Conservation (phyloP, 441 rosid species). For the Gossypium lobatum region DNA sequence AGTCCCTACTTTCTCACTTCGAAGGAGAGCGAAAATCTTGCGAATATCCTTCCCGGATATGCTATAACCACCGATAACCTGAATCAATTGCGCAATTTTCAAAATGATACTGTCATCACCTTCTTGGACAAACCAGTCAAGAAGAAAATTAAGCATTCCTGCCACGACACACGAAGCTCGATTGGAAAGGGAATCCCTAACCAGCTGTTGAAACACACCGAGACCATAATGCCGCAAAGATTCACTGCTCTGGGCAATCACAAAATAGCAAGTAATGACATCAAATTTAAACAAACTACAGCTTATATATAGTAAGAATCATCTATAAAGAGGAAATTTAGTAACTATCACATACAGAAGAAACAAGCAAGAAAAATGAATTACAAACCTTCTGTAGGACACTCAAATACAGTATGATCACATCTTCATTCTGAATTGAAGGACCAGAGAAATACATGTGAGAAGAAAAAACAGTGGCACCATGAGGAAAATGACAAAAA, state of each 20-base stretch:
- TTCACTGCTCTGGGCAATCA: constrained; percentile 99
- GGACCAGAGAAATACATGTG: constrained; percentile 18
- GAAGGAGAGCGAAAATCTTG: constrained; percentile 92
- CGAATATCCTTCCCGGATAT: constrained; percentile 99
- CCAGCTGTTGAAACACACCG: constrained; percentile 74
- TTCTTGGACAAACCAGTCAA: constrained; percentile 94
- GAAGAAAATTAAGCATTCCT: constrained; percentile 96
- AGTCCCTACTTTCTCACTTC: constrained; percentile 90
- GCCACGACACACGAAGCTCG: constrained; percentile 94
- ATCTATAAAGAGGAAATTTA: not conserved
- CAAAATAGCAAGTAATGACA: constrained; percentile 44
- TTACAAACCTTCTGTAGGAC: constrained; percentile 95
- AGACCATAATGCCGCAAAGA: constrained; percentile 86
- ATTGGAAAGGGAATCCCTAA: constrained; percentile 92
- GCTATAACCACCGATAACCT: constrained; percentile 98
- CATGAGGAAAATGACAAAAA: not conserved
- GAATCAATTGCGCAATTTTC: constrained; percentile 85
- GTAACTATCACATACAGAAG: not conserved
- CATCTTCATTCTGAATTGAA: constrained; percentile 88
- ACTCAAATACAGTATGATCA: constrained; percentile 81
- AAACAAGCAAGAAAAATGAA: constrained; percentile 3
- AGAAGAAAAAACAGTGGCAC: not conserved
- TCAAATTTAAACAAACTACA: constrained; percentile 1
- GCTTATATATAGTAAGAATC: not conserved
- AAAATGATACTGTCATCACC: constrained; percentile 66